These are phyloP conservation scores for Ustilago curta DNA, from an alignment of 1,284 basidiomycete species.

Conservation along the genomic window DNA sequence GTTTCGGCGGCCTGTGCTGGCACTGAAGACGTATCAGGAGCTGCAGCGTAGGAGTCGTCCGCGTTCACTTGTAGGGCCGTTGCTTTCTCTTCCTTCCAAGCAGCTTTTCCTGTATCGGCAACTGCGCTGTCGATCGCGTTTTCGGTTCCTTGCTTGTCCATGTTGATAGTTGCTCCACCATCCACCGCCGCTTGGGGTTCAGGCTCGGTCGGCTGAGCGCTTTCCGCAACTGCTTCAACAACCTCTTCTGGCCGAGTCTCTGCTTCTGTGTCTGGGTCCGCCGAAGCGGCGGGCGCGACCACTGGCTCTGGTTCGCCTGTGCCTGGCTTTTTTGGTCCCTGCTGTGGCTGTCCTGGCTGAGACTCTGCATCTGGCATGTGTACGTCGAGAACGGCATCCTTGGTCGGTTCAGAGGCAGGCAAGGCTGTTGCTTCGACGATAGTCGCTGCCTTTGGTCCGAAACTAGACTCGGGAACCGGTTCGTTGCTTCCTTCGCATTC, in stretches of 20 bases:
- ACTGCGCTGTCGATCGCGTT: not conserved
- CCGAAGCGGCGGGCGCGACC: not conserved
- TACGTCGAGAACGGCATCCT: constrained; percentile 12
- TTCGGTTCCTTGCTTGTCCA: not conserved
- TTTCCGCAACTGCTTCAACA: not conserved
- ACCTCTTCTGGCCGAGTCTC: not conserved
- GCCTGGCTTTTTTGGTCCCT: not conserved
- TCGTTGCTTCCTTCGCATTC: not conserved
- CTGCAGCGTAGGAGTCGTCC: not conserved
- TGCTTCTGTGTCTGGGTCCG: not conserved
- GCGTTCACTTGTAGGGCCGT: not conserved
- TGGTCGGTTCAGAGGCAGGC: not conserved
- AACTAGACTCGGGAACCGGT: not conserved
- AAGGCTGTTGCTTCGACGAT: not conserved
- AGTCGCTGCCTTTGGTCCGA: not conserved
- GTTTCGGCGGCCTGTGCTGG: not conserved
- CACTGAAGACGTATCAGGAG: not conserved
- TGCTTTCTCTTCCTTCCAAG: constrained; percentile 2
- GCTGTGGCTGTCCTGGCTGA: not conserved
- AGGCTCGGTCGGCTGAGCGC: not conserved
- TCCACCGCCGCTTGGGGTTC: not conserved
- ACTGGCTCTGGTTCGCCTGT: not conserved
- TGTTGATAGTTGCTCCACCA: not conserved
- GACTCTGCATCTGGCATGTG: constrained; percentile 24
- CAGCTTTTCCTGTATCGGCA: not conserved